Conservation (phyloP, 1,139 yeast species). For the Saccharomycopsis crataegensis region DNA sequence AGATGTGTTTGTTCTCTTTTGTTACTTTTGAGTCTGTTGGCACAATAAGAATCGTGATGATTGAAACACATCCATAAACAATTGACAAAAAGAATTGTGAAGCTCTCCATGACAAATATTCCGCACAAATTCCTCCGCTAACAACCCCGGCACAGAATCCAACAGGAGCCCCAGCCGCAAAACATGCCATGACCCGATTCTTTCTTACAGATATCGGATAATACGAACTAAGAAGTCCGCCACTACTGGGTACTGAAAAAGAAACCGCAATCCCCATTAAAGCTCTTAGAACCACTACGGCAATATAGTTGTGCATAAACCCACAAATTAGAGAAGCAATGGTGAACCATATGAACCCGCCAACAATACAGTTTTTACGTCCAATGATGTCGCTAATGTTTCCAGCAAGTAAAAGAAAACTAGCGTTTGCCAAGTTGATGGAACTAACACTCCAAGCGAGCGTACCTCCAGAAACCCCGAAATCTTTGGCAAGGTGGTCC, state of each 20-base stretch:
- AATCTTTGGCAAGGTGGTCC: conserved; percentile 29
- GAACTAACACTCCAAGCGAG: conserved; percentile 37
- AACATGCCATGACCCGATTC: conserved; percentile 36
- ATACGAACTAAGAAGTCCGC: conserved; percentile 36
- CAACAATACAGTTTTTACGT: conserved; percentile 31
- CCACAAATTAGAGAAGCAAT: conserved; percentile 34
- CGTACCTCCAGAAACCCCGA: conserved; percentile 32
- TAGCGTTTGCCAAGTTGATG: conserved; percentile 35
- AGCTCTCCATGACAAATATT: conserved; percentile 35
- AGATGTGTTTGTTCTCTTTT: neutral
- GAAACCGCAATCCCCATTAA: conserved; percentile 37
- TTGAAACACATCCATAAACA: conserved; percentile 27
- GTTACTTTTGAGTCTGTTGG: conserved; percentile 28
- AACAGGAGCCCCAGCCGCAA: conserved; percentile 40
- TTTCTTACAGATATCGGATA: conserved; percentile 33
- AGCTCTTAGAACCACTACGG: conserved; percentile 34
- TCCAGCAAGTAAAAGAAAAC: conserved; percentile 36
- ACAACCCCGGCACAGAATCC: conserved; percentile 37
- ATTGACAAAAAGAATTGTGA: conserved; percentile 35
- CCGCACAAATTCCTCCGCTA: conserved; percentile 35
- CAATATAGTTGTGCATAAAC: conserved; percentile 30
- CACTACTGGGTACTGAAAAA: conserved; percentile 37
- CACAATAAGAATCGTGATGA: conserved; percentile 27
- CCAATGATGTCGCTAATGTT: conserved; percentile 39
- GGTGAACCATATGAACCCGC: conserved; percentile 30